Conservation (phyloP, 768 basidiomycete genomes). For the Boletus edulis region DNA sequence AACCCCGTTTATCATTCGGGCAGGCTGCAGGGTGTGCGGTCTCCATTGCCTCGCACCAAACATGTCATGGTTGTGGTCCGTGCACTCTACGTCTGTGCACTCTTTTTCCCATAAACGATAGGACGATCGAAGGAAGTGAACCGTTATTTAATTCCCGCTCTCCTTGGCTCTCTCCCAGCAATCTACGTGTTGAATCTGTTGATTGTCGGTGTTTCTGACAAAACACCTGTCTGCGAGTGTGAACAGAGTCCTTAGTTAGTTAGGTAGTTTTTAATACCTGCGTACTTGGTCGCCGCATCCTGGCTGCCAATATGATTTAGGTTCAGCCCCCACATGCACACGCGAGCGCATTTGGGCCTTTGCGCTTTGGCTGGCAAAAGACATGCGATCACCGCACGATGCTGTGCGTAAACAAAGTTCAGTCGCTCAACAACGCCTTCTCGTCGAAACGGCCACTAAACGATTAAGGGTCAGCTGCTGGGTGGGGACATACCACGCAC, state of each 20-base stretch:
- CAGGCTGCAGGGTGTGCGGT: not conserved
- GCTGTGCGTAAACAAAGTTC: slow-evolving; percentile 2
- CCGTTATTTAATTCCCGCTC: no score
- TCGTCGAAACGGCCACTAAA: not conserved
- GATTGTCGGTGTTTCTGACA: no score
- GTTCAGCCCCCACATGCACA: not conserved
- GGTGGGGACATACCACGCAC: not conserved
- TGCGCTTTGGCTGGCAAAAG: not conserved
- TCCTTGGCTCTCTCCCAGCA: no score
- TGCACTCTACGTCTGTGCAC: no score
- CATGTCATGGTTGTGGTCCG: no score
- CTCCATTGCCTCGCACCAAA: not conserved
- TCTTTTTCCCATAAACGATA: no score
- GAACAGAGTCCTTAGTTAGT: slow-evolving; percentile 5
- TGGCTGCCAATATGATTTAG: not conserved
- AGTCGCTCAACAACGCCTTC: not conserved
- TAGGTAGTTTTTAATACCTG: slow-evolving; percentile 4
- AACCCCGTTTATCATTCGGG: not conserved
- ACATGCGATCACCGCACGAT: slow-evolving; percentile 5
- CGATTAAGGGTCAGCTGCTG: not conserved
- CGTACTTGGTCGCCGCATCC: not conserved
- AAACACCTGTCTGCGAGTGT: not conserved
- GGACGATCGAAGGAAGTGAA: no score
- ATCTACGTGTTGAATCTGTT: no score
- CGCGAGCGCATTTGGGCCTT: no score